These are phyloP conservation scores for Coccomyxa sp. DNA, from an alignment of 139 green algal species.

Conservation along the genomic window DNA sequence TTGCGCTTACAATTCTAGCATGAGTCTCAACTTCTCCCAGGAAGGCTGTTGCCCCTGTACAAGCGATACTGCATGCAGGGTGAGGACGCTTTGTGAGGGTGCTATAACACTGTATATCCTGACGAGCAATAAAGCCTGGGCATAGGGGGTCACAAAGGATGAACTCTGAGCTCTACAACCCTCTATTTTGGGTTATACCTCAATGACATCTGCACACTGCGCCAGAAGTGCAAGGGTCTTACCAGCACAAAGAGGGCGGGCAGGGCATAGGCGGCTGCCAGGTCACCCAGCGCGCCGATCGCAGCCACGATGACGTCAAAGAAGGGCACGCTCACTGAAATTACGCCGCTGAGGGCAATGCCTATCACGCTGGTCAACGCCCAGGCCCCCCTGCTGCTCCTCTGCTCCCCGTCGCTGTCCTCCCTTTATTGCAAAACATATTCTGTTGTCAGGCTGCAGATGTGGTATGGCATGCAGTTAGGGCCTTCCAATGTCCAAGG, in stretches of 20 bases:
- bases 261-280: constrained; percentile 31
- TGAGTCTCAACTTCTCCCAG: background rate
- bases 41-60: background rate
- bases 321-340: constrained; percentile 28
- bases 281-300: constrained; percentile 33
- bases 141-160: background rate
- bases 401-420: background rate
- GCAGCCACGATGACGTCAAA: constrained; percentile 39
- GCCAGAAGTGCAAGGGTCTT: background rate
- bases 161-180: background rate
- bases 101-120: background rate
- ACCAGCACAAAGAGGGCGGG: constrained; percentile 32
- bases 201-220: background rate
- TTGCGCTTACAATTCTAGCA: too few relatives aligned
- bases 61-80: background rate
- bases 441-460: too few relatives aligned
- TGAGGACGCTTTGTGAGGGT: background rate
- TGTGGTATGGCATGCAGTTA: too few relatives aligned
- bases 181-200: background rate
- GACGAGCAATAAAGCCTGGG: background rate
- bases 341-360: constrained; percentile 9
- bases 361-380: constrained; percentile 10
- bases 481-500: too few relatives aligned
- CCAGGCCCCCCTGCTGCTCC: constrained; percentile 14
- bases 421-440: too few relatives aligned